phyloP scores from a whole-genome alignment of 345 rosid genomes.

The Gossypioides kirkii region DNA sequence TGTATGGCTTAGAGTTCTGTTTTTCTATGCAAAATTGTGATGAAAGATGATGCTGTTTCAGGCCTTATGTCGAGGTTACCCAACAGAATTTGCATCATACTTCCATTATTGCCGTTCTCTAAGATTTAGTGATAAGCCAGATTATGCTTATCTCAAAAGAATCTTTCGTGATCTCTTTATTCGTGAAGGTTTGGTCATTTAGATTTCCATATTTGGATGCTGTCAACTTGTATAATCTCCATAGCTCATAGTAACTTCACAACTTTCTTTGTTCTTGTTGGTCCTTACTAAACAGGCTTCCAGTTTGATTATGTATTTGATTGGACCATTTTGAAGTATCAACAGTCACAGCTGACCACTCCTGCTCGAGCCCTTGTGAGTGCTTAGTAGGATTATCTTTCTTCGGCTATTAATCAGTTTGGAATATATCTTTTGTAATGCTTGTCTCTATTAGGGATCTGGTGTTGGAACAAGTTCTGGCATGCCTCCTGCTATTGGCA shows the following conservation, averaged over 20 bases:
- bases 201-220: neutral
- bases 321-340: conserved; percentile 98
- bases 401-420: conserved; percentile 2
- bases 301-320: conserved; percentile 95
- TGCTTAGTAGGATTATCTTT: conserved; percentile 1
- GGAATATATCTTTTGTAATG: conserved; percentile 11
- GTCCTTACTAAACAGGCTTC: conserved; percentile 49
- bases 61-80: conserved; percentile 92
- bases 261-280: conserved; percentile 7
- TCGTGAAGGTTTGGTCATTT: conserved; percentile 62
- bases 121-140: conserved; percentile 94
- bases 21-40: conserved; percentile 11
- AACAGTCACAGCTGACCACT: conserved; percentile 82
- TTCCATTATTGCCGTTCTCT: conserved; percentile 94
- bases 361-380: conserved; percentile 51
- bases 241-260: neutral
- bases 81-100: conserved; percentile 94
- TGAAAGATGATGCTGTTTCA: conserved; percentile 31
- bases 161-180: conserved; percentile 92
- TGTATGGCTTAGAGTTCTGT: conserved; percentile 47
- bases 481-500: conserved; percentile 37
- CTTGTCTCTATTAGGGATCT: conserved; percentile 41
- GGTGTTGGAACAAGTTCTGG: conserved; percentile 81
- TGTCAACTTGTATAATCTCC: neutral
- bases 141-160: conserved; percentile 88